These are phyloP conservation scores for Talaromyces ruber DNA, from an alignment of 495 filamentous ascomycete species.

Conservation along the genomic window DNA sequence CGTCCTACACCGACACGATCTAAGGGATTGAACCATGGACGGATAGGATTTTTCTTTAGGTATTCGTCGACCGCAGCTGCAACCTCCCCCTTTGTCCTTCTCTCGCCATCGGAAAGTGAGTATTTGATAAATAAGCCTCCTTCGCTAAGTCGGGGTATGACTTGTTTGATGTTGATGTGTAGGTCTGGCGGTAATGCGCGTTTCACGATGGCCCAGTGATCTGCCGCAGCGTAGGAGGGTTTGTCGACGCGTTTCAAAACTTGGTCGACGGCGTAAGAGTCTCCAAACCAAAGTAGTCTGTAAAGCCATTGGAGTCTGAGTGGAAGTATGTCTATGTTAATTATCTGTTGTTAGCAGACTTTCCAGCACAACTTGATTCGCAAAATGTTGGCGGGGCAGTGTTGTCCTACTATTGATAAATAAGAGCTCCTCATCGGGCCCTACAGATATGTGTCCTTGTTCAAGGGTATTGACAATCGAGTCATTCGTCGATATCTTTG, in stretches of 20 bases:
- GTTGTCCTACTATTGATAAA: conserved; percentile 78
- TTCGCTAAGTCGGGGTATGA: conserved; percentile 77
- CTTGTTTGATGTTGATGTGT: conserved; percentile 64
- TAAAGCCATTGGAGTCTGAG: conserved; percentile 63
- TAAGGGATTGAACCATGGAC: conserved; percentile 85
- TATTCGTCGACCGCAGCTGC: conserved; percentile 44
- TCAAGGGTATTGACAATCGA: conserved; percentile 1
- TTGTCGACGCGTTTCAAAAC: conserved; percentile 57
- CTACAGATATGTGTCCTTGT: conserved; percentile 64
- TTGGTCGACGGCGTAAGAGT: conserved; percentile 45
- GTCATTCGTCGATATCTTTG: not conserved
- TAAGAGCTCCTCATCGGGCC: conserved; percentile 66
- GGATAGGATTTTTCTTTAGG: conserved; percentile 61
- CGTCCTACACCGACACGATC: conserved; percentile 55
- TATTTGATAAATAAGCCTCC: conserved; percentile 94
- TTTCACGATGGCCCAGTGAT: conserved; percentile 56
- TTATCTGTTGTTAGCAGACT: not conserved
- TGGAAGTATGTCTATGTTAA: conserved; percentile 66
- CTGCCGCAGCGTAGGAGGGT: conserved; percentile 45
- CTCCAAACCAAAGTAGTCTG: conserved; percentile 47
- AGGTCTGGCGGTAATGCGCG: conserved; percentile 49
- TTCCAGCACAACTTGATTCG: not conserved
- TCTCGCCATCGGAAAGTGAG: conserved; percentile 39
- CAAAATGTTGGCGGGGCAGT: not conserved
- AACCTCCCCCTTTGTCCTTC: conserved; percentile 47